A percentile compares a stretch with the other conserved stretches of the same genome.
These are phyloP conservation scores for Suillus decipiens DNA, from an alignment of 768 basidiomycete species.

Conservation along the genomic window DNA sequence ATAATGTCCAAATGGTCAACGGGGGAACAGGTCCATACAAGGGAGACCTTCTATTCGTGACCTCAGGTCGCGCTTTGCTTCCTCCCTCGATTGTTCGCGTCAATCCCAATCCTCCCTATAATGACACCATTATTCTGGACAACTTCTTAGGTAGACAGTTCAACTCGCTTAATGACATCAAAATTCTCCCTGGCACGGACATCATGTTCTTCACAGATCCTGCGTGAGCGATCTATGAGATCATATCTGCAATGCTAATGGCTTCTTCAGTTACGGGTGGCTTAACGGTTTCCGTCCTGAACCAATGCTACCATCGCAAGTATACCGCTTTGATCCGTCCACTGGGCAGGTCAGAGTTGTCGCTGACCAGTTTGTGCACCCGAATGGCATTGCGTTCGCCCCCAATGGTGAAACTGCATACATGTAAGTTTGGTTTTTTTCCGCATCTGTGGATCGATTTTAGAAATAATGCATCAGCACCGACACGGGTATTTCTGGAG, in stretches of 20 bases:
- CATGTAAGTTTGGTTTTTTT: conserved; percentile 19
- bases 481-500: conserved; percentile 24
- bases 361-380: conserved; percentile 41
- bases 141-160: conserved; percentile 82
- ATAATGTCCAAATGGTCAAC: conserved; percentile 68
- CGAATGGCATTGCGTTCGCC: conserved; percentile 41
- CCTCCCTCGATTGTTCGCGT: conserved; percentile 67
- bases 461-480: conserved; percentile 16
- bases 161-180: conserved; percentile 80
- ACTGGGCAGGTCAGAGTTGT: conserved; percentile 44
- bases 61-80: conserved; percentile 61
- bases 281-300: conserved; percentile 40
- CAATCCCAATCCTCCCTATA: conserved; percentile 63
- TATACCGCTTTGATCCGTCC: conserved; percentile 44
- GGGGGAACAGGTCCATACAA: conserved; percentile 68
- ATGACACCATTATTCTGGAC: conserved; percentile 69
- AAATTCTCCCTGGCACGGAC: conserved; percentile 64
- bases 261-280: conserved; percentile 39
- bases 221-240: conserved; percentile 42
- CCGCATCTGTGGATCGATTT: neutral
- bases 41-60: conserved; percentile 61
- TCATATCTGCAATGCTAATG: neutral
- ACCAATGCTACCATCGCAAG: conserved; percentile 44
- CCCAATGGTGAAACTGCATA: conserved; percentile 34
- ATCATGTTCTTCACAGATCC: conserved; percentile 77